Base-by-base conservation (phyloP, 257 asterid genomes). In the Capsicum chinense region DNA sequence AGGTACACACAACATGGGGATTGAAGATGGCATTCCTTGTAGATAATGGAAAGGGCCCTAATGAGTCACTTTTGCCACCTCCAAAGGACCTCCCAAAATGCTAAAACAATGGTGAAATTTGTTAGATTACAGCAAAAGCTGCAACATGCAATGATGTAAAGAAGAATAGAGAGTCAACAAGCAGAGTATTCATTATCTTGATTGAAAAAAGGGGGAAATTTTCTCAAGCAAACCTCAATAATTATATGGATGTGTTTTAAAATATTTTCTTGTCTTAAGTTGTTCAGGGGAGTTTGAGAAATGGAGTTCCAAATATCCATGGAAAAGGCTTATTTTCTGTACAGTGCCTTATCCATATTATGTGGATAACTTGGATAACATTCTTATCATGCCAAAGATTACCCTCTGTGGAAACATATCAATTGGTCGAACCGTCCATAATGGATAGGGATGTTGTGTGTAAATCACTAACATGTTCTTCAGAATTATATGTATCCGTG, bases 1-100 rank as follows among this genome's bases (percentile, higher is more conserved):
- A 95, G 88, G 92, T 95, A 80, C 98, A 95, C 90, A 95, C 98
- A 8, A 88, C 98, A 44, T 95, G 98, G 98, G 98, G 98, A 50
- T 87, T 95, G 81, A 95, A 95, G 82, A 90, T 88, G 90, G 98
- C 98, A 19, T 95, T 95, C 87, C 89, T 92, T 89, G 98, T 95
- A 90, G 98, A 95, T 16, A 91, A 95, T 87, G 98, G 98, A 21
- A 92, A 92, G 59, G 95, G 94, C 5, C 89, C 93, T 7, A 91
- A 89, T 68, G 86, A 92, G 84, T 91, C 93, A 3, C 67, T 95
- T 83, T 52, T 92, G 56, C 98, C 97, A 44, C 98, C 98, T 56
- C 98, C 98, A 42, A 88, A 89, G n/a, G 98, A 95, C 87, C 88
- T 95, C 62, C 98, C 98, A 62, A 86, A 90, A 66, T 95, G 98